Conservation (phyloP, 495 filamentous ascomycete genomes). For the Daldinia decipiens region DNA sequence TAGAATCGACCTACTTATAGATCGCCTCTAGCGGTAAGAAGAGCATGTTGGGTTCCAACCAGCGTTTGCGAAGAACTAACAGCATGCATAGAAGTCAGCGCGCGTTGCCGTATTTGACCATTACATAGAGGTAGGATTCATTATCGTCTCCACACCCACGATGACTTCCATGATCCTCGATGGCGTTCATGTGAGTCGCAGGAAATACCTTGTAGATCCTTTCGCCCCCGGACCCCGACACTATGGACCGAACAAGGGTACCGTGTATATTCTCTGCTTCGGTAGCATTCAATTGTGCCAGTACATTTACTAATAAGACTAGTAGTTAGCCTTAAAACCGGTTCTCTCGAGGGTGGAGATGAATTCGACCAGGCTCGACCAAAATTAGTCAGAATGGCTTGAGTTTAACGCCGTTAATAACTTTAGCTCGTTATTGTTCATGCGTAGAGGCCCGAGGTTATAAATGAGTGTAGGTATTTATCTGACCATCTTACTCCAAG, state of each 20-base stretch:
- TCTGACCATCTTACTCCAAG: constrained; percentile 3
- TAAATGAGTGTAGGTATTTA: constrained; percentile 13
- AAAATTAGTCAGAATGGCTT: constrained; percentile 12
- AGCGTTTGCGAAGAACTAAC: constrained; percentile 2
- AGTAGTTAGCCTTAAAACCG: constrained; percentile 27
- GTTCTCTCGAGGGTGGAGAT: constrained; percentile 21
- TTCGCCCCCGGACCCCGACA: constrained; percentile 25
- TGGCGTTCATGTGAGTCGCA: constrained; percentile 2
- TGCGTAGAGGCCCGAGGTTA: constrained; percentile 24
- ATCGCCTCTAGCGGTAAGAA: constrained; percentile 14
- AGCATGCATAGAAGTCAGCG: background rate
- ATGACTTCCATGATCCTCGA: constrained; percentile 19
- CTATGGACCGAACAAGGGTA: constrained; percentile 16
- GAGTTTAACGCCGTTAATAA: constrained; percentile 17
- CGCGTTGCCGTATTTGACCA: background rate
- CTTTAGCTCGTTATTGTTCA: constrained; percentile 10
- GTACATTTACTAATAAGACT: constrained; percentile 22
- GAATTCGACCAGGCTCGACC: constrained; percentile 20
- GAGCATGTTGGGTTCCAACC: constrained; percentile 10
- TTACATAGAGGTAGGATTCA: background rate
- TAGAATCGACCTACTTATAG: constrained; percentile 9
- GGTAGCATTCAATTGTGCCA: constrained; percentile 10
- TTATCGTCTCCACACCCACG: background rate
- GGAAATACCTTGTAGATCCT: constrained; percentile 12
- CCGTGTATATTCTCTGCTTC: background rate